phyloP scores from a whole-genome alignment of 495 filamentous ascomycete species.

The Hypoxylon trugodes region DNA sequence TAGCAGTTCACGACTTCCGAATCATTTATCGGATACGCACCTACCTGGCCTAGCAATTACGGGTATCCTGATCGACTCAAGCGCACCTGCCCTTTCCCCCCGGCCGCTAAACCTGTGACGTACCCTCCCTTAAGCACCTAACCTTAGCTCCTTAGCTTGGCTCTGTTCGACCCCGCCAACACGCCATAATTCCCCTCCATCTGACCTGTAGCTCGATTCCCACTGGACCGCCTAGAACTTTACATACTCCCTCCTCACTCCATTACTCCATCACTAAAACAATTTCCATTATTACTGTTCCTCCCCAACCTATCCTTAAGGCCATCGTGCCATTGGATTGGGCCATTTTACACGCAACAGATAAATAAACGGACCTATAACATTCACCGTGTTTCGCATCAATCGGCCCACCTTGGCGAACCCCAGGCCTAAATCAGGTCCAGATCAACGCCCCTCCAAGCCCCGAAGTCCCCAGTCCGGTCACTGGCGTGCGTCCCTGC shows the following conservation, averaged over 20 bases:
- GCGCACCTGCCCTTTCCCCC: background rate
- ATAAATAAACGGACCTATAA: slow-evolving; percentile 32
- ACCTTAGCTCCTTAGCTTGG: too few species aligned
- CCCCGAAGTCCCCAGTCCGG: background rate
- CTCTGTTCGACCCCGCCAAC: slow-evolving; percentile 19
- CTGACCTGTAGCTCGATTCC: background rate
- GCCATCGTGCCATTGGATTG: slow-evolving; percentile 10
- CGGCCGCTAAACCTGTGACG: slow-evolving; percentile 15
- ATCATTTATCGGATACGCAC: background rate
- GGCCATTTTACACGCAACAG: slow-evolving; percentile 13
- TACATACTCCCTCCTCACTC: background rate
- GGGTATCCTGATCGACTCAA: background rate
- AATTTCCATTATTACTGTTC: slow-evolving; percentile 33
- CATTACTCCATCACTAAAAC: too few species aligned
- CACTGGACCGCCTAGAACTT: slow-evolving; percentile 32
- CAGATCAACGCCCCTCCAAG: slow-evolving; percentile 5
- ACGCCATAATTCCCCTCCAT: slow-evolving; percentile 5
- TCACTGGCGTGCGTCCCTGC: background rate
- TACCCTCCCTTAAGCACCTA: too few species aligned
- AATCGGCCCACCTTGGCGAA: slow-evolving; percentile 31
- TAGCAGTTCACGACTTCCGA: too few species aligned
- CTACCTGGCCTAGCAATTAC: background rate
- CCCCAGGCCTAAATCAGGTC: slow-evolving; percentile 2
- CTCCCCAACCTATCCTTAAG: slow-evolving; percentile 7
- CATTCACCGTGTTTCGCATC: slow-evolving; percentile 32